Percentiles rank a stretch among this genome's conserved stretches.
Evolutionary conservation across 208 protist genomes (phyloP).

Genomic region (Leishmania guyanensis): DNA sequence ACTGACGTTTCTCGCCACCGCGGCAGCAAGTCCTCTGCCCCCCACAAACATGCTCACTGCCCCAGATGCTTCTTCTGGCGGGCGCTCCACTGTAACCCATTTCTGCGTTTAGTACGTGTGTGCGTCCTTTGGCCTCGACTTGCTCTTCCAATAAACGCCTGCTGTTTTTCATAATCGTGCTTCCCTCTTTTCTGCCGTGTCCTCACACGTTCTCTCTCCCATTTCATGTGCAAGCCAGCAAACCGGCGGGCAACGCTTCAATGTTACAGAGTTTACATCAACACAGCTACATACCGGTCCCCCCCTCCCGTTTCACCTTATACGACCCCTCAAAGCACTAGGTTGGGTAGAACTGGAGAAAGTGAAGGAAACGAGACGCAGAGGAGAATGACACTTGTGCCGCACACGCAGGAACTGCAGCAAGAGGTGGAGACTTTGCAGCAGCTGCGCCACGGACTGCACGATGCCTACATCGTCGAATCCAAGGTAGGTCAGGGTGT

Average conservation of each 20-base stretch:
- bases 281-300: background rate
- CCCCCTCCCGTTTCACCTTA: background rate
- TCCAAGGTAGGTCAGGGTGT: background rate
- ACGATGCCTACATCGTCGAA: slow-evolving; percentile 56
- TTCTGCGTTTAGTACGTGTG: background rate
- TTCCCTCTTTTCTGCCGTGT: background rate
- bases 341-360: background rate
- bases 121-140: background rate
- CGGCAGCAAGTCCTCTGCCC: background rate
- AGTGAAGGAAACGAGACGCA: background rate
- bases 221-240: background rate
- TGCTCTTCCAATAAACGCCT: background rate
- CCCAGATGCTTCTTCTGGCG: background rate
- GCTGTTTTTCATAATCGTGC: background rate
- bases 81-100: background rate
- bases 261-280: background rate
- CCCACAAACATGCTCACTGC: background rate
- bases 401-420: slow-evolving; percentile 39
- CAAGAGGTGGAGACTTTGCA: slow-evolving; percentile 40
- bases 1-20: background rate
- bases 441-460: slow-evolving; percentile 45
- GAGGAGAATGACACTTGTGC: slow-evolving; percentile 35
- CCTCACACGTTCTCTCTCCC: background rate
- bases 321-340: background rate
- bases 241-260: background rate